Evolutionary conservation across 805 yeast species (phyloP).

Genomic region (Starmerella etchellsii): DNA sequence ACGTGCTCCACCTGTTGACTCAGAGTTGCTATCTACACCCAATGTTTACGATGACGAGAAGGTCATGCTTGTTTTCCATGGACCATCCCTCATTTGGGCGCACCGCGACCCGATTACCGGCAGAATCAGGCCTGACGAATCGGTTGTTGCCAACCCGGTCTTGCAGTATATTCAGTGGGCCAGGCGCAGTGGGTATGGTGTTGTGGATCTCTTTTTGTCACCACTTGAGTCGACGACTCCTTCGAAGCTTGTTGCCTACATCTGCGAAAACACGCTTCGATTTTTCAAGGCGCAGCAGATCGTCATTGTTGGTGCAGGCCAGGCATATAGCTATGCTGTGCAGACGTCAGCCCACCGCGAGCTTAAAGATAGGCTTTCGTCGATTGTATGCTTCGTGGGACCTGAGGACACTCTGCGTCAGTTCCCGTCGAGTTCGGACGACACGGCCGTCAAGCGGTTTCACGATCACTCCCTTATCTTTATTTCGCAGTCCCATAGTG

Average conservation of each 20-base stretch:
- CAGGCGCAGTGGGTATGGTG: conserved; percentile 47
- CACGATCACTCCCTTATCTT: conserved; percentile 74
- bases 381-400: conserved; percentile 50
- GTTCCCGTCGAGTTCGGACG: conserved; percentile 77
- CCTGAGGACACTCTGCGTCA: conserved; percentile 62
- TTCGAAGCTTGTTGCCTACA: conserved; percentile 39
- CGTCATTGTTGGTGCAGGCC: conserved; percentile 79
- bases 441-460: conserved; percentile 82
- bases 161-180: conserved; percentile 61
- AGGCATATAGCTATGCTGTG: conserved; percentile 73
- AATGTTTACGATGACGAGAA: conserved; percentile 47
- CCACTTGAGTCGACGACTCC: conserved; percentile 15
- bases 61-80: conserved; percentile 65
- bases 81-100: conserved; percentile 89
- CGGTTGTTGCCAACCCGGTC: conserved; percentile 67
- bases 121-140: conserved; percentile 53
- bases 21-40: conserved; percentile 59
- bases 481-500: conserved; percentile 57
- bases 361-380: conserved; percentile 49
- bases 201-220: conserved; percentile 47
- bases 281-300: conserved; percentile 60
- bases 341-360: conserved; percentile 78
- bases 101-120: conserved; percentile 67
- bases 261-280: conserved; percentile 85
- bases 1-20: conserved; percentile 38